Evolutionary conservation across 208 protist genomes (phyloP), one percentile per base, ranked within the genome.

Genomic region (Borovskyia barvae): DNA sequence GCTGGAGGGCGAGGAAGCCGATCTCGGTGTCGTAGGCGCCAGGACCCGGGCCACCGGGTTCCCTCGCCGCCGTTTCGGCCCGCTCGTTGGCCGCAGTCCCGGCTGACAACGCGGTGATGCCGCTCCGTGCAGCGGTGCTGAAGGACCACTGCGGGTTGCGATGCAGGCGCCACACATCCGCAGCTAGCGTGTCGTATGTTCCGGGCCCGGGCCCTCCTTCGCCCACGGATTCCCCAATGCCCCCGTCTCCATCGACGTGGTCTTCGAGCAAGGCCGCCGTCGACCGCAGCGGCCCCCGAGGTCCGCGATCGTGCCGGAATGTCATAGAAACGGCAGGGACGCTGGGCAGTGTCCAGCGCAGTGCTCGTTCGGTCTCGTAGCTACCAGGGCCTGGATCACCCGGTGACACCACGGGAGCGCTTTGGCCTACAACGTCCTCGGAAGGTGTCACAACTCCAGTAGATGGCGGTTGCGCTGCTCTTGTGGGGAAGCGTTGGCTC

Each of bases 161-260:
- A 30, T 48, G 63, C 26, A 14, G 41, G 3, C 47, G 28, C 54
- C 54, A 62, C 14, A 37, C 29, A 5, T 56, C 53, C 9, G 40
- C 40, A 37, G 22, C 1, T 24, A 12, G 26, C 30, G 63, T 55
- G 46, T 70, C 63, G 49, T 85, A 85, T 32, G 59, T 66, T 14
- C 70, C 78, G 3, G 78, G 78, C 2, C 78, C 78, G 14, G 78
- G 78, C 41, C 54, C 5, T 5, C 17, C n/a, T 12, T 61, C 46
- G 4, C 37, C 48, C 5, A 25, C 35, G 3, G 6, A n/a, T 12
- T 8, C 19, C 32, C n/a, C 24, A 48, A 5, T 48, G 53, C 22
- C 29, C 58, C 47, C 14, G 22, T 7, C 39, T 19, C 39, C 4
- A 29, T 17, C 25, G 35, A 19, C 47, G 36, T 2, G 36, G 35